Conservation (phyloP, 768 basidiomycete species). For the Suillus subaureus region DNA sequence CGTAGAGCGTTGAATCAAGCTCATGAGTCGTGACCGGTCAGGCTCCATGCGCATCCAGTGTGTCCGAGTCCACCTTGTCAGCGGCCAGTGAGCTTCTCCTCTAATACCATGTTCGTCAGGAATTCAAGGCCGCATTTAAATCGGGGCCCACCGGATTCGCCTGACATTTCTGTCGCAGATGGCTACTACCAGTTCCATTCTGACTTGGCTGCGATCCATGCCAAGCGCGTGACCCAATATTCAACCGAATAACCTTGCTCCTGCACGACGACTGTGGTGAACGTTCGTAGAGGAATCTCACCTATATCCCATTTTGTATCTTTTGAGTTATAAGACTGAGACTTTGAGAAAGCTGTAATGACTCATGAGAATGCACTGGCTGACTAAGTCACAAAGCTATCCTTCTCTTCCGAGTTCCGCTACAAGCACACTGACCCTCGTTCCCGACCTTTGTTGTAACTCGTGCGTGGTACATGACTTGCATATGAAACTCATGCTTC, state of each 20-base stretch:
- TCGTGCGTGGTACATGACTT: constrained; percentile 31
- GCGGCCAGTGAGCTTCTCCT: constrained; percentile 85
- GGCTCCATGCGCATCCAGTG: constrained; percentile 45
- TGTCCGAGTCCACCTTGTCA: constrained; percentile 70
- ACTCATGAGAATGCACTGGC: not conserved
- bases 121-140: constrained; percentile 65
- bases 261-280: constrained; percentile 32
- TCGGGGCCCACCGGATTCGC: constrained; percentile 1
- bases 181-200: constrained; percentile 77
- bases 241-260: constrained; percentile 20
- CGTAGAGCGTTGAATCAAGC: not conserved
- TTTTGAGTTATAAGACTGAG: constrained; percentile 13
- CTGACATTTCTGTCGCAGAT: constrained; percentile 38
- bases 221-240: not conserved
- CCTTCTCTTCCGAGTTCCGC: not conserved
- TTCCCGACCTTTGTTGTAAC: not conserved
- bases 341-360: not conserved
- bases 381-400: not conserved
- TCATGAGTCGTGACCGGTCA: constrained; percentile 34
- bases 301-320: constrained; percentile 14
- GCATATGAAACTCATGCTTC: constrained; percentile 78
- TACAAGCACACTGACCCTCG: not conserved
- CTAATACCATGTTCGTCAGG: constrained; percentile 82
- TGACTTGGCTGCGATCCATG: constrained; percentile 47
- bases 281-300: constrained; percentile 20